Evolutionary conservation across 2,329 filamentous ascomycete species (phyloP).

Genomic region (Penicillium sp.): DNA sequence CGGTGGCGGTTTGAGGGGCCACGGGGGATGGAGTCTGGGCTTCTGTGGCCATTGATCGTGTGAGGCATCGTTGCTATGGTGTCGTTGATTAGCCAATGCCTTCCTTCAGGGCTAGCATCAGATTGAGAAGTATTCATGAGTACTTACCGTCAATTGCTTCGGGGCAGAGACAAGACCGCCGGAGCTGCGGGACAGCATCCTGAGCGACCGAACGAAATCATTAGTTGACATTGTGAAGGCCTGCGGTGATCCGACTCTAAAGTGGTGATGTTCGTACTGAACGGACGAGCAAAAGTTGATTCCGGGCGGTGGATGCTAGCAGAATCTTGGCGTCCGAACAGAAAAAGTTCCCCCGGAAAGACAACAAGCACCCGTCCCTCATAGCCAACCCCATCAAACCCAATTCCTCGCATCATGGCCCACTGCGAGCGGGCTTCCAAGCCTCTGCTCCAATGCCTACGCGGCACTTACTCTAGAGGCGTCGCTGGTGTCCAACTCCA

Average conservation of each 20-base stretch:
- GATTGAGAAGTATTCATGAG: slow-evolving; percentile 1
- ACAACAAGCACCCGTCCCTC: slow-evolving; percentile 24
- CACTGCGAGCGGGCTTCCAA: slow-evolving; percentile 46
- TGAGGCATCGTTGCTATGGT: slow-evolving; percentile 45
- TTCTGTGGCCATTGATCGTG: slow-evolving; percentile 54
- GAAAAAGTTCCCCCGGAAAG: slow-evolving; percentile 41
- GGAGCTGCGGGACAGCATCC: slow-evolving; percentile 41
- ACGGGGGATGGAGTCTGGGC: slow-evolving; percentile 27
- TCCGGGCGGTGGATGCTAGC: slow-evolving; percentile 34
- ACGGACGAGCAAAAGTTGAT: slow-evolving; percentile 36
- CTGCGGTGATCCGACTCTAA: slow-evolving; percentile 8
- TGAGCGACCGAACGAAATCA: slow-evolving; percentile 38
- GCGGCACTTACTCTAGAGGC: slow-evolving; percentile 36
- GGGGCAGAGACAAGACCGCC: slow-evolving; percentile 35
- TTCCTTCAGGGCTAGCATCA: not conserved
- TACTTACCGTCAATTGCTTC: slow-evolving; percentile 39
- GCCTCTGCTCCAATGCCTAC: slow-evolving; percentile 45
- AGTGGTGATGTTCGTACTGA: slow-evolving; percentile 16
- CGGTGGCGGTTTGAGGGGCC: not conserved
- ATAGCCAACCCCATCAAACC: slow-evolving; percentile 15
- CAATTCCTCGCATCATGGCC: slow-evolving; percentile 34
- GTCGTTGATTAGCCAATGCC: slow-evolving; percentile 23
- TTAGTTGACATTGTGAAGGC: slow-evolving; percentile 37
- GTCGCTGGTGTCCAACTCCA: slow-evolving; percentile 37
- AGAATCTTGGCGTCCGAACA: slow-evolving; percentile 36